Percentiles rank a stretch among this genome's conserved stretches.
Conservation (phyloP, 1,139 yeast genomes). For the Blastobotrys raffinosifermentans region DNA sequence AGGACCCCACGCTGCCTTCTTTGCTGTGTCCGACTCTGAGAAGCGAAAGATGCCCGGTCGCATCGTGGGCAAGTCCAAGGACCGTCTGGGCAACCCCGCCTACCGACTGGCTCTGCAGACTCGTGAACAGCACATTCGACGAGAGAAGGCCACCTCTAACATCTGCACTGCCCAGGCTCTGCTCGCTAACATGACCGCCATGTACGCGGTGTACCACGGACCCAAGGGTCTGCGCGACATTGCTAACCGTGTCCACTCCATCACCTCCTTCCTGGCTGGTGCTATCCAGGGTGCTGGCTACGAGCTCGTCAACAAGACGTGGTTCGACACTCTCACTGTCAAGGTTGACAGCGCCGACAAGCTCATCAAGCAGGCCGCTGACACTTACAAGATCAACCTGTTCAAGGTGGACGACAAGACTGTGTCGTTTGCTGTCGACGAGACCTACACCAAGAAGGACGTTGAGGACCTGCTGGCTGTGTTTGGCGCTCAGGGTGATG, state of each 20-base stretch:
- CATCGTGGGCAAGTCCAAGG: slow-evolving; percentile 88
- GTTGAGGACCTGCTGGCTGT: slow-evolving; percentile 50
- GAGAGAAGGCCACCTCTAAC: slow-evolving; percentile 96
- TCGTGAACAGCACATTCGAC: slow-evolving; percentile 94
- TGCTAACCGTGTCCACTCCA: slow-evolving; percentile 71
- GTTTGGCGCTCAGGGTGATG: slow-evolving; percentile 31
- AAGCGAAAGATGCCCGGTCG: slow-evolving; percentile 96
- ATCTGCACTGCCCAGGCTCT: slow-evolving; percentile 98
- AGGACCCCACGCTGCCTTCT: slow-evolving; percentile 98
- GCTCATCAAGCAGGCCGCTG: slow-evolving; percentile 52
- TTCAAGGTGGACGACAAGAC: slow-evolving; percentile 59
- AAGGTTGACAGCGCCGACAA: slow-evolving; percentile 52
- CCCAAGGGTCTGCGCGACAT: slow-evolving; percentile 81
- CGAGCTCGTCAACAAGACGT: slow-evolving; percentile 48
- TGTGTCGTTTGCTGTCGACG: slow-evolving; percentile 78
- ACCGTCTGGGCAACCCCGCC: slow-evolving; percentile 83
- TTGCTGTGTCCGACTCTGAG: slow-evolving; percentile 71
- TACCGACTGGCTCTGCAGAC: slow-evolving; percentile 92
- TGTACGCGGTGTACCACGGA: slow-evolving; percentile 96
- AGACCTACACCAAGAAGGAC: slow-evolving; percentile 67
- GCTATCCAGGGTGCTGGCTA: slow-evolving; percentile 35
- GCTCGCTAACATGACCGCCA: slow-evolving; percentile 90
- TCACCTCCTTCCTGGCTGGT: slow-evolving; percentile 65
- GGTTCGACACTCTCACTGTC: slow-evolving; percentile 87
- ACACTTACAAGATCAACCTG: slow-evolving; percentile 62